Conservation (phyloP, 768 basidiomycete species). For the Psilocybe cyanescens region DNA sequence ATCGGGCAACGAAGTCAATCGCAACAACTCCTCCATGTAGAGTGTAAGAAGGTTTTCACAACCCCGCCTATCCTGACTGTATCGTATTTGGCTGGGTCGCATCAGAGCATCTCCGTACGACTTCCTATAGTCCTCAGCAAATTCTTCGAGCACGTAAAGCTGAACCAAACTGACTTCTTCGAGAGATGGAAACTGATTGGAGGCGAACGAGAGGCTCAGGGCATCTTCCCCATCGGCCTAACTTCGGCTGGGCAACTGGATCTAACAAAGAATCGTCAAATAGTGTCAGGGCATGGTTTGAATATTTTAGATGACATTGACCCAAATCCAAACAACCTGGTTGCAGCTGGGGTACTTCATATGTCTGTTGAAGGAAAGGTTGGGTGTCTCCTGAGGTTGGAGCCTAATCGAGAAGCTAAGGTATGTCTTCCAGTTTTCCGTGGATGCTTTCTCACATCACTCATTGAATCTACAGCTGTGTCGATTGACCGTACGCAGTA, state of each 20-base stretch:
- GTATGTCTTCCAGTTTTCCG: slow-evolving; percentile 41
- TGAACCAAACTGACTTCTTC: slow-evolving; percentile 88
- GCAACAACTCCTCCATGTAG: slow-evolving; percentile 92
- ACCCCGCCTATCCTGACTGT: slow-evolving; percentile 79
- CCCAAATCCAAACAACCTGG: slow-evolving; percentile 92
- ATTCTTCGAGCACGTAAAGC: slow-evolving; percentile 92
- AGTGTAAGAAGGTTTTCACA: slow-evolving; percentile 89
- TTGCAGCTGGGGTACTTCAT: slow-evolving; percentile 95
- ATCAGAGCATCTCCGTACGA: slow-evolving; percentile 82
- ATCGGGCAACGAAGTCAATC: slow-evolving; percentile 86
- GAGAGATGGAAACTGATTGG: slow-evolving; percentile 98
- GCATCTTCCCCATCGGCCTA: slow-evolving; percentile 80
- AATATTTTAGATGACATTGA: slow-evolving; percentile 85
- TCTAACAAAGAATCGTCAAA: slow-evolving; percentile 68
- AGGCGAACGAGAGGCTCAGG: slow-evolving; percentile 92
- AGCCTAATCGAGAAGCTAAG: slow-evolving; percentile 96
- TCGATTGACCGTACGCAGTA: slow-evolving; percentile 91
- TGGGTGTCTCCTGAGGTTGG: slow-evolving; percentile 89
- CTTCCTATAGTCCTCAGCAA: slow-evolving; percentile 89
- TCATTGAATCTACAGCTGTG: slow-evolving; percentile 62
- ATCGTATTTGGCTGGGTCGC: slow-evolving; percentile 91
- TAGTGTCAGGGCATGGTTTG: slow-evolving; percentile 78
- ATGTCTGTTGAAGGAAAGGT: slow-evolving; percentile 93
- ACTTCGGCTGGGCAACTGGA: slow-evolving; percentile 75
- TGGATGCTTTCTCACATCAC: background rate